A percentile compares a stretch with the other conserved stretches of the same genome.
Conservation (phyloP, 2,329 filamentous ascomycete species). For the Paracoccidioides lutzii region DNA sequence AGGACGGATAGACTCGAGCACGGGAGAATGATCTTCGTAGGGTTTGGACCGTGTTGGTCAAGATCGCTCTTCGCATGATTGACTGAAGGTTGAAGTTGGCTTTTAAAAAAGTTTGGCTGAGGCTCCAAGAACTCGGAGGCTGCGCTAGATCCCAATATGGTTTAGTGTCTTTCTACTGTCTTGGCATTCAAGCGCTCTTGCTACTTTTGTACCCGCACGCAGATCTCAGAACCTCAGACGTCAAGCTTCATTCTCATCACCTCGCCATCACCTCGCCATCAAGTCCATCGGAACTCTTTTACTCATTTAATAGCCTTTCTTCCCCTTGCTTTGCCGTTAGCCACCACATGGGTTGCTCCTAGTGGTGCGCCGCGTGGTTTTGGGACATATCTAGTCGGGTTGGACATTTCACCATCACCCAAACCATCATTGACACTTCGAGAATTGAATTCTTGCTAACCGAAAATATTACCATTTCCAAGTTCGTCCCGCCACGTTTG, state of each 20-base stretch:
- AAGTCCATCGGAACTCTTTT: not conserved
- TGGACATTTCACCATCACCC: constrained; percentile 13
- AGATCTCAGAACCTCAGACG: not conserved
- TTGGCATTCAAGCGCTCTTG: not conserved
- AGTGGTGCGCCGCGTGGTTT: constrained; percentile 2
- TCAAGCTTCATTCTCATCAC: not conserved
- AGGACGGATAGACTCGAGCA: not conserved
- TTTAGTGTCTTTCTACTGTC: not conserved
- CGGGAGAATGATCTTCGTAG: too few relatives aligned
- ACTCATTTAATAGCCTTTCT: not conserved
- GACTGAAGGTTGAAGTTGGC: not conserved
- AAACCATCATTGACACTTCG: constrained; percentile 6
- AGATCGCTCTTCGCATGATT: not conserved
- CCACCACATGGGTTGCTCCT: not conserved
- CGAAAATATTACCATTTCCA: constrained; percentile 11
- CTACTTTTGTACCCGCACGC: not conserved
- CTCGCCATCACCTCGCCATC: not conserved
- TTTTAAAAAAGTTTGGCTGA: not conserved
- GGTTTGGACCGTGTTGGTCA: not conserved
- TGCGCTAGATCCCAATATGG: not conserved
- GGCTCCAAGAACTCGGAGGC: not conserved
- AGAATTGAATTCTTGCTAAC: constrained; percentile 23
- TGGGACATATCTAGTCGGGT: constrained; percentile 14
- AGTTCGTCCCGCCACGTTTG: constrained; percentile 8
- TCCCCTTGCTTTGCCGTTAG: not conserved